These are phyloP conservation scores for Kodamaea anthophila DNA, from an alignment of 1,139 yeast species.

Conservation along the genomic window DNA sequence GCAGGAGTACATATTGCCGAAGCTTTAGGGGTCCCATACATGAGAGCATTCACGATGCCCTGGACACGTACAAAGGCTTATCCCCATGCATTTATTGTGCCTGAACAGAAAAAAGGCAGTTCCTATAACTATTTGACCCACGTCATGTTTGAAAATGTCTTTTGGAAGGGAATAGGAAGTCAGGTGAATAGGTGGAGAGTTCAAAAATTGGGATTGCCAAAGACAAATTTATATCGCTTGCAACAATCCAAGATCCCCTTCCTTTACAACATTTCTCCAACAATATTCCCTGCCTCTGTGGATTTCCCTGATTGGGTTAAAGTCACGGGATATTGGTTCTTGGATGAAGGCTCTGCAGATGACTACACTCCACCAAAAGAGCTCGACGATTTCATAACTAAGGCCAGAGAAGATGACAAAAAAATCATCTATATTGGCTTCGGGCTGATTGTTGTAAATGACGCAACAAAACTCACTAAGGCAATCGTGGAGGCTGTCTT, in stretches of 20 bases:
- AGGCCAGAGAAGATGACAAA: constrained; percentile 55
- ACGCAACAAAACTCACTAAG: constrained; percentile 70
- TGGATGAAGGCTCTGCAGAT: constrained; percentile 59
- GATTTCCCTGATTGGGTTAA: constrained; percentile 93
- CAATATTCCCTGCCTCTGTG: constrained; percentile 84
- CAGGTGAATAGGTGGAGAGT: constrained; percentile 88
- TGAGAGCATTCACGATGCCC: constrained; percentile 96
- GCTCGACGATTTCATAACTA: constrained; percentile 54
- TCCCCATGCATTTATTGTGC: constrained; percentile 94
- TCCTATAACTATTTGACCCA: constrained; percentile 89
- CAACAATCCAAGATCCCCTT: constrained; percentile 83
- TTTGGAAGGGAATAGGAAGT: constrained; percentile 90
- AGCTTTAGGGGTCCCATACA: constrained; percentile 81
- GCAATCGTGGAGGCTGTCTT: constrained; percentile 75
- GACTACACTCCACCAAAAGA: constrained; percentile 60
- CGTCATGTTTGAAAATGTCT: constrained; percentile 83
- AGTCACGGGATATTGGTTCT: constrained; percentile 94
- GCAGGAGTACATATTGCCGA: constrained; percentile 94
- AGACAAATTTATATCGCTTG: constrained; percentile 63
- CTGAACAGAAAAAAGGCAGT: constrained; percentile 90
- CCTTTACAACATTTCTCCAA: constrained; percentile 80
- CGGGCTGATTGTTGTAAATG: constrained; percentile 88
- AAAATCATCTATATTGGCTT: constrained; percentile 88
- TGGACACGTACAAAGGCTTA: constrained; percentile 95
- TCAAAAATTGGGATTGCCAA: constrained; percentile 54